Evolutionary conservation across 73 alveolate genomes (phyloP), one percentile per base, ranked within the genome.

Genomic region (Blepharisma stoltei): DNA sequence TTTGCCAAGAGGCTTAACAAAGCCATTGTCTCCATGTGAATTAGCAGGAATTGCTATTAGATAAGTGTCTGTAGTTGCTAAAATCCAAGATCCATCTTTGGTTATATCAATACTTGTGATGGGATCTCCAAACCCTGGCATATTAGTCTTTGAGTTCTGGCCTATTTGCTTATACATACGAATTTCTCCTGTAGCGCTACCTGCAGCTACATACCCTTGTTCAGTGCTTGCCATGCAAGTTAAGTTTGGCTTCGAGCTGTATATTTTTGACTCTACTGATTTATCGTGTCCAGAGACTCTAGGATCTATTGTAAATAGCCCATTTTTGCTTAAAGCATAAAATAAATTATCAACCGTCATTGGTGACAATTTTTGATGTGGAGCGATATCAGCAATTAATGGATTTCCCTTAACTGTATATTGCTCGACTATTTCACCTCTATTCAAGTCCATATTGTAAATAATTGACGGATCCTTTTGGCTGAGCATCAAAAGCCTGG

Each of bases 161-260:
- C 67, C 67, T 52, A 52, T 3, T 52, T 52, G 67, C 4, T 52
- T 52, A 20, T 52, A 52, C 18, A 52, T 14, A n/a, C 23, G 18
- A n/a, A 52, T 52, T 20, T 52, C 67, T n/a, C 67, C 67, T 1
- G 67, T 52, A n/a, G 18, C 23, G 23, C 67, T 52, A n/a, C 67
- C 67, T 52, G 67, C 23, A n/a, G 23, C 67, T 20, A 52, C 67
- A 52, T 52, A 20, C 18, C 67, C 67, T 69, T 69, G 79, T 3
- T 69, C 79, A 38, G 79, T 69, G 11, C 54, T 69, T 23, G 65
- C 23, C 79, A 69, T 69, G 5, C 79, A 69, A 7, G 79, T 38
- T 47, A 69, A 44, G 14, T 14, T 9, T 8, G 79, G 79, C 3
- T 5, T 69, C 5, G 55, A 37, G 9, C 41, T 11, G 60, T 69